A percentile compares a stretch with the other conserved stretches of the same genome.
phyloP scores from a whole-genome alignment of 140 eudicot species.

The Anethum foeniculum region DNA sequence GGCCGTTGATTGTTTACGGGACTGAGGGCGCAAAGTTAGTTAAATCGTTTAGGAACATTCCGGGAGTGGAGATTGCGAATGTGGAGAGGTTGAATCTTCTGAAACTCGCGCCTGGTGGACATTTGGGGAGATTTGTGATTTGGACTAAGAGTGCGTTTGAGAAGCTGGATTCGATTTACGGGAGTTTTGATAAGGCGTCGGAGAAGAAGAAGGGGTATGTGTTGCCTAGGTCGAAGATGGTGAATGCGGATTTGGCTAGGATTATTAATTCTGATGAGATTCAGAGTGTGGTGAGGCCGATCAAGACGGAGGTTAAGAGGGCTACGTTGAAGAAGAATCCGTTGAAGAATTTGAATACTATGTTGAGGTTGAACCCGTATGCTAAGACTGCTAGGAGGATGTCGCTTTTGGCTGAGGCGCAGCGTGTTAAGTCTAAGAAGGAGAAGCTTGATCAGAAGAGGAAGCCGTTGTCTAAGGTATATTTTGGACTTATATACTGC shows the following conservation, averaged over 20 bases:
- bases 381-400: constrained; percentile 10
- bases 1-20: constrained; percentile 49
- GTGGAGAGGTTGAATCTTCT: constrained; percentile 60
- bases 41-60: constrained; percentile 74
- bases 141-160: constrained; percentile 92
- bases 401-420: constrained; percentile 6
- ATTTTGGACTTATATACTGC: not conserved
- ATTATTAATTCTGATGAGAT: constrained; percentile 85
- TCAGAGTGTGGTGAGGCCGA: constrained; percentile 55
- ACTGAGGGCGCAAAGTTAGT: constrained; percentile 75
- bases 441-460: constrained; percentile 8
- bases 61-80: constrained; percentile 72
- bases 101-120: constrained; percentile 90
- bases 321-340: constrained; percentile 1
- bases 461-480: not conserved
- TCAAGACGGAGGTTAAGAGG: constrained; percentile 18
- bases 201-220: constrained; percentile 58
- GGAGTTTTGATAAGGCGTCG: constrained; percentile 62
- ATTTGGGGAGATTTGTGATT: constrained; percentile 67
- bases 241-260: constrained; percentile 79
- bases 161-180: constrained; percentile 80
- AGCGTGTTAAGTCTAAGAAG: constrained; percentile 1
- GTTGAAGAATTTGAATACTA: constrained; percentile 5
- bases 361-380: constrained; percentile 10
- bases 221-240: constrained; percentile 89